phyloP scores from a whole-genome alignment of 345 rosid genomes.

The Schrenkiella parvula region DNA sequence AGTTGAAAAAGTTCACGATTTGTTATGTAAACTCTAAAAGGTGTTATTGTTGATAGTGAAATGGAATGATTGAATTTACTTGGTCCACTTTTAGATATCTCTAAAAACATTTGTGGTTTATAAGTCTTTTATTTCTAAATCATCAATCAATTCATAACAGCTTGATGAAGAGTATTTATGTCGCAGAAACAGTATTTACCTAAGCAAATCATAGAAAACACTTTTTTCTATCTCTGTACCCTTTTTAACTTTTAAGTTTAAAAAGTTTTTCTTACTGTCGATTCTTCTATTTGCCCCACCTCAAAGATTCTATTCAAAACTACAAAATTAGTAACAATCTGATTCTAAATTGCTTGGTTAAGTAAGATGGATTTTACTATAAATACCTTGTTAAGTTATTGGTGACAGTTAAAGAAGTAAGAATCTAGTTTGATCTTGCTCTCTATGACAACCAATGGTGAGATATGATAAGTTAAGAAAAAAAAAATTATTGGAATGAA shows the following conservation, averaged over 20 bases:
- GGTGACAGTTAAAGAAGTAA: conserved; percentile 37
- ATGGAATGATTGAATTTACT: conserved; percentile 11
- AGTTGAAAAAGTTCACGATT: background rate
- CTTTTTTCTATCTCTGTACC: background rate
- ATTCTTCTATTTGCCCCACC: background rate
- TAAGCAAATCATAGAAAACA: background rate
- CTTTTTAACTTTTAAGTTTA: background rate
- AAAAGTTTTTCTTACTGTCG: background rate
- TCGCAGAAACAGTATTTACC: conserved; percentile 4
- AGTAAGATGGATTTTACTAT: background rate
- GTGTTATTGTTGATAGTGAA: conserved; percentile 19
- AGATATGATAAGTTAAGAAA: conserved; percentile 7
- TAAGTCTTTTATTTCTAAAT: background rate
- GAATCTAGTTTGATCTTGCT: conserved; percentile 48
- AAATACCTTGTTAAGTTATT: conserved; percentile 1
- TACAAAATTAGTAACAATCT: background rate
- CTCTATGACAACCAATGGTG: conserved; percentile 33
- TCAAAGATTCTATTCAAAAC: background rate
- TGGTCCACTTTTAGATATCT: conserved; percentile 24
- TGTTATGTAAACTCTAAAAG: background rate
- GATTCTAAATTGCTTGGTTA: background rate
- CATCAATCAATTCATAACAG: conserved; percentile 25
- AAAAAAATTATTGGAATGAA: conserved; percentile 11
- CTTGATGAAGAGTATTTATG: conserved; percentile 24
- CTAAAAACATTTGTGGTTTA: conserved; percentile 14